phyloP scores from a whole-genome alignment of 768 basidiomycete genomes.

The Mycena chlorophos region DNA sequence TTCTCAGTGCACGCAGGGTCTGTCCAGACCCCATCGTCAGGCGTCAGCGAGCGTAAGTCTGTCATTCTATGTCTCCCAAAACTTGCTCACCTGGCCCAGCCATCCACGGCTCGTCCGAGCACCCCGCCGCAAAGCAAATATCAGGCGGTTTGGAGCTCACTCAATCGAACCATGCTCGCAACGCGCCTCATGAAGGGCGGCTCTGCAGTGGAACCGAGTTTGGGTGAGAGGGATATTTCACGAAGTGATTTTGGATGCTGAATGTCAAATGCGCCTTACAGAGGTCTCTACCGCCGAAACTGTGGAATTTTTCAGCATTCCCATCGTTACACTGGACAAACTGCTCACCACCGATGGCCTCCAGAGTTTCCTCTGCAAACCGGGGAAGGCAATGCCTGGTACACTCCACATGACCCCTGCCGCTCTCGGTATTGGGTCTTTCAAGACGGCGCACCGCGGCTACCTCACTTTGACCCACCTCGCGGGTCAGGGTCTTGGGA shows the following conservation, averaged over 20 bases:
- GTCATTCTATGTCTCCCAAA: background rate
- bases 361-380: background rate
- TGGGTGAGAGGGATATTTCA: background rate
- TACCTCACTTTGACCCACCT: background rate
- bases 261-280: background rate
- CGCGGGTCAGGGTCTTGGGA: background rate
- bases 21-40: too few relatives aligned
- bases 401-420: background rate
- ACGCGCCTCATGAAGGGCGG: background rate
- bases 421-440: background rate
- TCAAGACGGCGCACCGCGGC: constrained; percentile 2
- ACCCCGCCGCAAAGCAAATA: background rate
- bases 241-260: background rate
- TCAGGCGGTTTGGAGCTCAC: background rate
- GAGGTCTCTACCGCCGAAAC: background rate
- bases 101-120: background rate
- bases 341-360: background rate
- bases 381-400: background rate
- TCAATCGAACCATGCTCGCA: background rate
- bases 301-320: background rate
- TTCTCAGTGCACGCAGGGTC: background rate
- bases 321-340: background rate
- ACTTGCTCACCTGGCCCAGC: background rate
- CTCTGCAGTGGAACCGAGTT: background rate
- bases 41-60: background rate